Conservation (phyloP, 139 green algal species). For the Dunaliella primolecta region DNA sequence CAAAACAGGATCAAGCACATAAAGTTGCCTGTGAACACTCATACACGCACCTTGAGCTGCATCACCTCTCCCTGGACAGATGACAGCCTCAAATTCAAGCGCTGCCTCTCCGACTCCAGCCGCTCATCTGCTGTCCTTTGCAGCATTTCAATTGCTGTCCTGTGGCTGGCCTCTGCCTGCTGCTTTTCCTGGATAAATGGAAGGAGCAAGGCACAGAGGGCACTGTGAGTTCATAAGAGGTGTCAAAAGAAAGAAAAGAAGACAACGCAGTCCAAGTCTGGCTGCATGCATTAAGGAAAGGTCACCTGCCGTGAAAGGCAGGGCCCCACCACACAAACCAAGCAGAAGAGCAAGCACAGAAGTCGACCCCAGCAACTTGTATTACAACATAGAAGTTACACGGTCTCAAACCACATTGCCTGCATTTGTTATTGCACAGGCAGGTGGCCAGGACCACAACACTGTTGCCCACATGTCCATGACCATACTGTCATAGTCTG, state of each 20-base stretch:
- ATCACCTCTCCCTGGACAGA: constrained; percentile 28
- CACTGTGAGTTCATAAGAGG: neutral
- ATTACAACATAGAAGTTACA: neutral
- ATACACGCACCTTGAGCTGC: neutral
- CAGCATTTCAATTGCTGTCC: neutral
- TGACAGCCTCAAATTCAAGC: constrained; percentile 9
- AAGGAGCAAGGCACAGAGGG: neutral
- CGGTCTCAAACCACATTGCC: too few relatives aligned
- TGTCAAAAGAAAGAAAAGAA: neutral
- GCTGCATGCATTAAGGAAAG: too few relatives aligned
- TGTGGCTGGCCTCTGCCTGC: neutral
- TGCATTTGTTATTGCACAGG: too few relatives aligned
- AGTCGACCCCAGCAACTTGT: neutral
- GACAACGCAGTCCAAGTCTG: too few relatives aligned
- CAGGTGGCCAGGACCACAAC: too few relatives aligned
- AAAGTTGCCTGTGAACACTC: too few relatives aligned
- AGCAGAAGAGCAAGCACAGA: too few relatives aligned
- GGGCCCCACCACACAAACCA: too few relatives aligned
- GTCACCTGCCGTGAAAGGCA: too few relatives aligned
- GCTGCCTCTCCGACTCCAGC: constrained; percentile 24
- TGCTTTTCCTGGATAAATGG: constrained; percentile 3
- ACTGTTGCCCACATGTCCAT: too few relatives aligned
- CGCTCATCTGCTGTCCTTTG: constrained; percentile 23
- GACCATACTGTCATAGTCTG: too few relatives aligned
- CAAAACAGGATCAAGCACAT: too few relatives aligned